Evolutionary conservation across 2,329 filamentous ascomycete species (phyloP).

Genomic region (Fusarium newnesense): DNA sequence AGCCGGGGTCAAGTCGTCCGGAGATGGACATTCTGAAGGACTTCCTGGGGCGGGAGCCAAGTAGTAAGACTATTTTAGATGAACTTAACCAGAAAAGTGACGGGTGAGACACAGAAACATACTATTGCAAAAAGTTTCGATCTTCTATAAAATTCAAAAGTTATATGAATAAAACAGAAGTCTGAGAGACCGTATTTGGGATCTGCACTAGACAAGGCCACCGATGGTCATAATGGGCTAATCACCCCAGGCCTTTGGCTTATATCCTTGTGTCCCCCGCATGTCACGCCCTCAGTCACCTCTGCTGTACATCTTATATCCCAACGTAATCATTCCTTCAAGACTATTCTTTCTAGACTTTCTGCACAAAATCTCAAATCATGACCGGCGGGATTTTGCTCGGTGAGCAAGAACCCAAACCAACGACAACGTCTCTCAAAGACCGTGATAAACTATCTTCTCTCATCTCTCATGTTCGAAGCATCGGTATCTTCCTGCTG

Average conservation of each 20-base stretch:
- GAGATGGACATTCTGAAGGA: background rate
- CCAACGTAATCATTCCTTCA: background rate
- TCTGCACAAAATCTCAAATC: rapidly evolving
- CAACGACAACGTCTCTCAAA: too few species aligned
- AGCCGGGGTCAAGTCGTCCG: background rate
- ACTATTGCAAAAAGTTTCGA: too few species aligned
- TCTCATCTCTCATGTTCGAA: background rate
- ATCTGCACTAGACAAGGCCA: too few species aligned
- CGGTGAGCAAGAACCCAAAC: background rate
- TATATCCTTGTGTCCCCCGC: background rate
- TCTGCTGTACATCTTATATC: too few species aligned
- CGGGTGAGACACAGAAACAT: rapidly evolving
- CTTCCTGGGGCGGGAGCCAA: background rate
- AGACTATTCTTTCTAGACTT: rapidly evolving
- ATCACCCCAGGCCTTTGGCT: too few species aligned
- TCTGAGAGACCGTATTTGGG: background rate
- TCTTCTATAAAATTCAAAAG: background rate
- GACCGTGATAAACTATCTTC: rapidly evolving
- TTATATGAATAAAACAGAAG: background rate
- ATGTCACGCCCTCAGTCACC: background rate
- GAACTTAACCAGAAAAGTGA: rapidly evolving
- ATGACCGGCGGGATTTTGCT: background rate
- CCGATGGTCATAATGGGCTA: background rate
- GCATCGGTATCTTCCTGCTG: rapidly evolving
- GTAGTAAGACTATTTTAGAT: background rate